Evolutionary conservation across 208 protist species (phyloP).

Genomic region (Wallacemonas sp.): DNA sequence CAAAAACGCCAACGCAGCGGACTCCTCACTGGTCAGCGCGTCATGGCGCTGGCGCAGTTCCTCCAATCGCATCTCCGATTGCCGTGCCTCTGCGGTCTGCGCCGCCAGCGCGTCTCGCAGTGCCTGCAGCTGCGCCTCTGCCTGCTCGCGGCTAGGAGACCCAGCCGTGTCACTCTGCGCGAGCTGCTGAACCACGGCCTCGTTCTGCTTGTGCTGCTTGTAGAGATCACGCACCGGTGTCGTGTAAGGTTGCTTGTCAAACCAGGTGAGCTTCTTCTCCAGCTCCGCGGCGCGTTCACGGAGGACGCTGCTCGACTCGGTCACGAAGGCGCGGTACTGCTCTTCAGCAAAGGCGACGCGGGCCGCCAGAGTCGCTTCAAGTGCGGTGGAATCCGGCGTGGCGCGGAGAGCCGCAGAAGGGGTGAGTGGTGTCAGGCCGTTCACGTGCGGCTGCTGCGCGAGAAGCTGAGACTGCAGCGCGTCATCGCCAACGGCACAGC

Average conservation of each 20-base stretch:
- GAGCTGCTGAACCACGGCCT: constrained; percentile 10
- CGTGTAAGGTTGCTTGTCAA: constrained; percentile 42
- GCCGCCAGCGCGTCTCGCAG: constrained; percentile 18
- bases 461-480: not conserved
- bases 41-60: constrained; percentile 32
- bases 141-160: not conserved
- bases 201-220: constrained; percentile 21
- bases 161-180: constrained; percentile 12
- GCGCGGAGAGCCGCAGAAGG: not conserved
- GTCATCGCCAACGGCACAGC: constrained; percentile 1
- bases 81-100: not conserved
- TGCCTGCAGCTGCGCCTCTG: constrained; percentile 18
- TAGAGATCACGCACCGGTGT: constrained; percentile 39
- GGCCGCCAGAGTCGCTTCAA: constrained; percentile 3
- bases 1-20: constrained; percentile 15
- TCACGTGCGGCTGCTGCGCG: not conserved
- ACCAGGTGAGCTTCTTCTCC: constrained; percentile 56
- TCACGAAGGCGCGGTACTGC: constrained; percentile 22
- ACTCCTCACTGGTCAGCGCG: constrained; percentile 18
- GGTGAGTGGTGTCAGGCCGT: not conserved
- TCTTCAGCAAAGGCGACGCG: constrained; percentile 5
- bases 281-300: constrained; percentile 24
- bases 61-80: constrained; percentile 19
- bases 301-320: constrained; percentile 10
- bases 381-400: not conserved